Conservation (phyloP, 768 basidiomycete species). For the Phanerochaete sordida region DNA sequence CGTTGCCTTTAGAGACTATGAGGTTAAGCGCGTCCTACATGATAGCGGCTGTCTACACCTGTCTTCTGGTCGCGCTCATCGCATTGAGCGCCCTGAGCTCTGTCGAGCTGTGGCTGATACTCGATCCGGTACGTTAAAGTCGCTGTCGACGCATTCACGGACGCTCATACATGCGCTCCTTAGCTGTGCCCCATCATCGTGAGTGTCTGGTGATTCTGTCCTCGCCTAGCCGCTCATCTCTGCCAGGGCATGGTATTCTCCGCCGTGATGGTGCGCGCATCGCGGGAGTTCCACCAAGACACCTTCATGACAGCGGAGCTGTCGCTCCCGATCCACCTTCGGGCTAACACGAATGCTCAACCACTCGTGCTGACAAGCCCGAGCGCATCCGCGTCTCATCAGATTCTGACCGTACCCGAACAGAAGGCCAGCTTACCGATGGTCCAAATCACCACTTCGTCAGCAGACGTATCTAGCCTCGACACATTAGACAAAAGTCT, state of each 20-base stretch:
- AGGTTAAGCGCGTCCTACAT: not conserved
- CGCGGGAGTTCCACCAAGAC: not conserved
- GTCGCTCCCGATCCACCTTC: not conserved
- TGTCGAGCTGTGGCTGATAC: constrained; percentile 3
- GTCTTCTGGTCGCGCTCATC: constrained; percentile 18
- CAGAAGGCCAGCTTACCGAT: too few species aligned
- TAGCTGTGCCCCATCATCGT: constrained; percentile 3
- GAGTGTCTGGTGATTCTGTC: too few species aligned
- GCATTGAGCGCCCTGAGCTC: constrained; percentile 5
- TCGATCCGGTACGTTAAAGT: constrained; percentile 14
- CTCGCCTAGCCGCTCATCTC: too few species aligned
- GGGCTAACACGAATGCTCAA: too few species aligned
- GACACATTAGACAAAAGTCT: too few species aligned
- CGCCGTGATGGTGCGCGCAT: constrained; percentile 24
- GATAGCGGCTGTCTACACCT: constrained; percentile 18
- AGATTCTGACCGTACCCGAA: too few species aligned
- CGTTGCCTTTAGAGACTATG: not conserved
- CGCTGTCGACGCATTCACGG: not conserved
- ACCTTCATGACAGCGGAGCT: not conserved
- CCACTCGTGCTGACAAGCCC: too few species aligned
- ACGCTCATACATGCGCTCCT: not conserved
- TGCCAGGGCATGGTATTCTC: constrained; percentile 21
- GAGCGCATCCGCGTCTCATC: too few species aligned
- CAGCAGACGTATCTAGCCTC: too few species aligned
- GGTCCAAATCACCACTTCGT: too few species aligned